Conservation (phyloP, 192 early-diverging fungal genomes). For the Entomortierella chlamydospora region DNA sequence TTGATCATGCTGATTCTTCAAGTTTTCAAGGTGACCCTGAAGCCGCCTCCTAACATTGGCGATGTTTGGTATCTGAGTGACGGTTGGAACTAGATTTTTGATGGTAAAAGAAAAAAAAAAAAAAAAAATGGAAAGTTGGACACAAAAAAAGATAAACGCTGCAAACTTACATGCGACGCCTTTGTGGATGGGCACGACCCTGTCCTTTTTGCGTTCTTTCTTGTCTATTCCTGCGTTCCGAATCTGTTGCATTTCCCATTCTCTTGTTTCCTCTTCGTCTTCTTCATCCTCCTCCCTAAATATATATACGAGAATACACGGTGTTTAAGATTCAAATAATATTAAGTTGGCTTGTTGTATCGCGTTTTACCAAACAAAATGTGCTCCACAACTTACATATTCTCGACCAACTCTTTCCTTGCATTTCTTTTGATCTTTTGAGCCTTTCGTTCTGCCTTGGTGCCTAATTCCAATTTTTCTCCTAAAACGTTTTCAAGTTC, state of each 20-base stretch:
- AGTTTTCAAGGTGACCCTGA: slow-evolving; percentile 26
- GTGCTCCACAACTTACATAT: slow-evolving; percentile 61
- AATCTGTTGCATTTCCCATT: slow-evolving; percentile 68
- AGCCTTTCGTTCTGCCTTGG: slow-evolving; percentile 56
- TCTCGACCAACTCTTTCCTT: slow-evolving; percentile 63
- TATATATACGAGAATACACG: background rate
- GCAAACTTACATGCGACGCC: slow-evolving; percentile 25
- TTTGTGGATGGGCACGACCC: slow-evolving; percentile 20
- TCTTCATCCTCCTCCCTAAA: slow-evolving; percentile 59
- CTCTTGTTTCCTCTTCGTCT: slow-evolving; percentile 61
- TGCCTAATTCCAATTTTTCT: slow-evolving; percentile 59
- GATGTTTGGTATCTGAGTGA: slow-evolving; percentile 53
- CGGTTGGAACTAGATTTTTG: slow-evolving; percentile 55
- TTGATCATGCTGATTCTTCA: slow-evolving; percentile 34
- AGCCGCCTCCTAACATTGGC: slow-evolving; percentile 49
- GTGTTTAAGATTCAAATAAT: background rate
- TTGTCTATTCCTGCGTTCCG: slow-evolving; percentile 59
- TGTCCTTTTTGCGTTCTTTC: slow-evolving; percentile 37
- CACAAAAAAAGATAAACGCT: background rate
- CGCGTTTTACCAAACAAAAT: background rate
- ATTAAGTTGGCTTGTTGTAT: background rate
- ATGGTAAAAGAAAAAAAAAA: background rate
- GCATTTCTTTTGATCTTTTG: slow-evolving; percentile 50
- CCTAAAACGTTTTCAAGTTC: slow-evolving; percentile 65
- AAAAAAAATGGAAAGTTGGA: background rate